Evolutionary conservation across 2,329 filamentous ascomycete species (phyloP), one percentile per base, ranked within the genome.

Genomic region (Chaetomiaceae sp.): DNA sequence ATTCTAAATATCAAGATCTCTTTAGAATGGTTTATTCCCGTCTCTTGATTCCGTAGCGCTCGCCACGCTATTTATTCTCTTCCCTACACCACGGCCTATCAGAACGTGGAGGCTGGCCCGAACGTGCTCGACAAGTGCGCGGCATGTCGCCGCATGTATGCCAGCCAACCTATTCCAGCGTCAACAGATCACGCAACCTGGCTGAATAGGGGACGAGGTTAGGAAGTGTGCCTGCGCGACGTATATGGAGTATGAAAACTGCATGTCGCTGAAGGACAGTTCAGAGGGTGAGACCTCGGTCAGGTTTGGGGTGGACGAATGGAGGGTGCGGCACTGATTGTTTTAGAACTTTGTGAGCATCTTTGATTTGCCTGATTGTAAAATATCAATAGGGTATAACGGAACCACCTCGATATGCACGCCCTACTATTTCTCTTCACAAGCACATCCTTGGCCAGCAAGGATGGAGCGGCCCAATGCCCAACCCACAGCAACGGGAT

Each of bases 101-200:
- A 50, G 21, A 25, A 2, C 18, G 33, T 51, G n/a, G 11, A 47
- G 16, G 33, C 23, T n/a, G 44, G 44, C 23, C 44, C 44, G 8
- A 30, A 47, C 44, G 44, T 47, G 14, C 44, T 48, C 34, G 45
- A 48, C 34, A 34, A 48, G 25, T 48, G 45, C 45, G 45, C 25
- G 3, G 45, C 45, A 9, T 48, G 45, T 34, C 45, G 33, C 23
- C 14, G 11, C 8, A 6, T 48, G 25, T 48, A 48, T 21, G 38
- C 10, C 9, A 48, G 38, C 10, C 9, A 48, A 9, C 33, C 14
- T 48, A 20, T 48, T 29, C 34, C 16, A 9, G 23, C 38, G 45
- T 34, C 14, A 8, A 7, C 29, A 9, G 3, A 13, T 32, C 41
- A 5, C 27, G 21, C 36, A 41, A 23, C 33, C 48, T 4, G 23